Conservation (phyloP, 345 rosid genomes). For the Gossypium raimondii region DNA sequence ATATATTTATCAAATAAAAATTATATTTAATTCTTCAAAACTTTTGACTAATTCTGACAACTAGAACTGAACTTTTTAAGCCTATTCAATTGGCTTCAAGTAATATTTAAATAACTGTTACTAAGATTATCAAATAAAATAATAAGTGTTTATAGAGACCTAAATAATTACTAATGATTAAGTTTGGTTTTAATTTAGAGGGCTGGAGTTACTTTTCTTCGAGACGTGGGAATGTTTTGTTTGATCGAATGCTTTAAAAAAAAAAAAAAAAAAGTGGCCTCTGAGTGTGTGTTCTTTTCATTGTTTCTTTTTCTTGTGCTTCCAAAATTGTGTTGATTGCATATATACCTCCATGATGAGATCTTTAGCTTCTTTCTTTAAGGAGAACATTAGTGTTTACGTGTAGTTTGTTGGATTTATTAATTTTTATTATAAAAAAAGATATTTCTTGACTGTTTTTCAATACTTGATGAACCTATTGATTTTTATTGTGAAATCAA, state of each 20-base stretch:
- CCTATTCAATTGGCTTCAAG: no score
- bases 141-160: not conserved
- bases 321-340: conserved; percentile 39
- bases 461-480: no score
- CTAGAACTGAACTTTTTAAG: no score
- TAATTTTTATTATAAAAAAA: no score
- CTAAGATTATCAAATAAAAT: not conserved
- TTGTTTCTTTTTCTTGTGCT: conserved; percentile 36
- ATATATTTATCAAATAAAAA: no score
- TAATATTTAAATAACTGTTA: no score
- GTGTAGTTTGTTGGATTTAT: no score
- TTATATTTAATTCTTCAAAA: no score
- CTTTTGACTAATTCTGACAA: no score
- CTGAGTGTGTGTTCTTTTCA: conserved; percentile 24
- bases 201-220: not conserved
- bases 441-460: no score
- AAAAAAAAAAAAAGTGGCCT: not conserved
- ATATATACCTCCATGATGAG: conserved; percentile 39
- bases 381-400: not conserved
- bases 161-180: not conserved
- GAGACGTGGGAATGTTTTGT: conserved; percentile 17
- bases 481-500: not conserved
- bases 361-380: conserved; percentile 19
- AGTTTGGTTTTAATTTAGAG: not conserved
- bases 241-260: not conserved